Percentiles rank a stretch among this genome's conserved stretches.
Evolutionary conservation across 2,329 filamentous ascomycete species (phyloP).

Genomic region (Dactylonectria macrodidyma): DNA sequence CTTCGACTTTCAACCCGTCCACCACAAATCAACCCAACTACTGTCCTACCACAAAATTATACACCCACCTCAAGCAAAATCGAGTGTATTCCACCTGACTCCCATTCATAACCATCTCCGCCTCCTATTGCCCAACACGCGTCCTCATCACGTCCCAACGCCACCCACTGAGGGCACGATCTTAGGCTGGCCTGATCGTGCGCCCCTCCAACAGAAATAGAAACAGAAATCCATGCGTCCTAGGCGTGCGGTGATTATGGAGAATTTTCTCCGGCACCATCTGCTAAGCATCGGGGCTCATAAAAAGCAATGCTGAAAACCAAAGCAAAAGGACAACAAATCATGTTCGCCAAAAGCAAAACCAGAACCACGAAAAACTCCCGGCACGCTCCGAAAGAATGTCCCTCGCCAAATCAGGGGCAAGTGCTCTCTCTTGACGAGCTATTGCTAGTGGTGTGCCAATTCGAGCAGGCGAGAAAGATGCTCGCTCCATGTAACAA

Average conservation of each 20-base stretch:
- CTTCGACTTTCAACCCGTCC: not conserved
- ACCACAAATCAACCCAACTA: not conserved
- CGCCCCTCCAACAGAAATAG: slow-evolving; percentile 29
- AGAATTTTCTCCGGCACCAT: slow-evolving; percentile 30
- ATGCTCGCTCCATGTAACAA: slow-evolving; percentile 37
- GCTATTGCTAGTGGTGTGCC: slow-evolving; percentile 34
- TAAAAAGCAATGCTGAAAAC: slow-evolving; percentile 27
- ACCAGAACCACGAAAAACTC: slow-evolving; percentile 40
- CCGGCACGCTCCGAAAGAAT: slow-evolving; percentile 43
- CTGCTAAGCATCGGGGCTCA: slow-evolving; percentile 30
- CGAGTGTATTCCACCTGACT: slow-evolving; percentile 19
- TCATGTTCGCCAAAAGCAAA: slow-evolving; percentile 34
- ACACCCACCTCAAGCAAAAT: slow-evolving; percentile 14
- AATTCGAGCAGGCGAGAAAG: slow-evolving; percentile 28
- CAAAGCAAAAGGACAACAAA: slow-evolving; percentile 29
- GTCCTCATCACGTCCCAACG: slow-evolving; percentile 39
- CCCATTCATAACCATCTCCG: slow-evolving; percentile 31
- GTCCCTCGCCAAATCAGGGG: slow-evolving; percentile 39
- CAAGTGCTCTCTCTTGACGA: slow-evolving; percentile 36
- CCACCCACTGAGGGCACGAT: slow-evolving; percentile 36
- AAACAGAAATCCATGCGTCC: slow-evolving; percentile 30
- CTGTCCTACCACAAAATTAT: slow-evolving; percentile 17
- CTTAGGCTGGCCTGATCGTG: slow-evolving; percentile 21
- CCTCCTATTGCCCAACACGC: slow-evolving; percentile 41
- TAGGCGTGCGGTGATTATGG: slow-evolving; percentile 18